A percentile compares a stretch with the other conserved stretches of the same genome.
phyloP scores from a whole-genome alignment of 1,284 basidiomycete species.

The Ceratobasidium sp. region DNA sequence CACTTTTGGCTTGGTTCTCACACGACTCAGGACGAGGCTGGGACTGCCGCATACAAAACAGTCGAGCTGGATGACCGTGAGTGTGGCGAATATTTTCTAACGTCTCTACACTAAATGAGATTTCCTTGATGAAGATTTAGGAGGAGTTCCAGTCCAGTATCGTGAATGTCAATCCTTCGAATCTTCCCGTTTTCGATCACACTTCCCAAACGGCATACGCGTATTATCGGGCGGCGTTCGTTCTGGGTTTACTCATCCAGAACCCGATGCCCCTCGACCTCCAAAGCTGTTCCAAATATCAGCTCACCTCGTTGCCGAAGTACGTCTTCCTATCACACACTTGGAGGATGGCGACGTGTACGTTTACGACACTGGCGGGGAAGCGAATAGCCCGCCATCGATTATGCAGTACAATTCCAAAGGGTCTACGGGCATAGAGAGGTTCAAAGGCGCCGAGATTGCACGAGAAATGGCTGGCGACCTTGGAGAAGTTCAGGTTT shows the following conservation, averaged over 20 bases:
- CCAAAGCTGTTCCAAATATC: conserved; percentile 60
- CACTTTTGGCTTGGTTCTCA: conserved; percentile 71
- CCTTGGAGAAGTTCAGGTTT: conserved; percentile 56
- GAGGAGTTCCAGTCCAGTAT: conserved; percentile 64
- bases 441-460: conserved; percentile 67
- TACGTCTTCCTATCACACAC: conserved; percentile 50
- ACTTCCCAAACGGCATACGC: conserved; percentile 61
- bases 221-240: conserved; percentile 62
- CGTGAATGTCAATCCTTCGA: conserved; percentile 67
- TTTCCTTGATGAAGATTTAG: conserved; percentile 53
- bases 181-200: conserved; percentile 63
- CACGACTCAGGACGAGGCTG: conserved; percentile 69
- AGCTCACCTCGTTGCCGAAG: conserved; percentile 42
- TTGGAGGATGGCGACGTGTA: conserved; percentile 64
- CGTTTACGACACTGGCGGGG: conserved; percentile 61
- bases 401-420: conserved; percentile 65
- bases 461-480: conserved; percentile 57
- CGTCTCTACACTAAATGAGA: background rate
- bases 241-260: conserved; percentile 66
- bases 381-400: conserved; percentile 32
- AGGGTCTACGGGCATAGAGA: conserved; percentile 60
- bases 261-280: conserved; percentile 54
- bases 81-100: conserved; percentile 44
- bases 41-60: conserved; percentile 70
- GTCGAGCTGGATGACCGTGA: conserved; percentile 71